phyloP scores from a whole-genome alignment of 768 basidiomycete species.

The Russula sp. region DNA sequence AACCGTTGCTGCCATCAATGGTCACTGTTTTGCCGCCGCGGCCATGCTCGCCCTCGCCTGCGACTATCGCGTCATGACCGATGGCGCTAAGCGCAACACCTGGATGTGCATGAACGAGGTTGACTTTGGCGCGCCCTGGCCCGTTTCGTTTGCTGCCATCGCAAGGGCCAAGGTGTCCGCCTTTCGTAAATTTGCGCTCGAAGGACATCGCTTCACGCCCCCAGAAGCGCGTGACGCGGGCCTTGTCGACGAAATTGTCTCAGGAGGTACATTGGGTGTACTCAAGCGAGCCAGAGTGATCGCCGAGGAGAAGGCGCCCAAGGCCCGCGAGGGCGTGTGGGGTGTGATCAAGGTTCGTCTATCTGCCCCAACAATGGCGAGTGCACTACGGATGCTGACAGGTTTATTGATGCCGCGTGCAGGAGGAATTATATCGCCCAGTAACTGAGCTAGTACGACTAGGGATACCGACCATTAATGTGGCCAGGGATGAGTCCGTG shows the following conservation, averaged over 20 bases:
- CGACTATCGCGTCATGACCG: conserved; percentile 86
- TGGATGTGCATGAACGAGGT: conserved; percentile 94
- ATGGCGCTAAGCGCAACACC: conserved; percentile 65
- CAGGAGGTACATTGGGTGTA: conserved; percentile 50
- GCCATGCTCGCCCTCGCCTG: conserved; percentile 74
- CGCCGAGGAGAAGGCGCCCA: conserved; percentile 43
- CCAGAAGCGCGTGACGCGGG: conserved; percentile 58
- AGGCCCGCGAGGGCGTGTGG: conserved; percentile 58
- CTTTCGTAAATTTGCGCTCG: conserved; percentile 67
- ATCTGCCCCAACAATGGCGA: neutral
- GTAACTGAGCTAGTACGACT: conserved; percentile 36
- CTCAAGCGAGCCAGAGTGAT: conserved; percentile 57
- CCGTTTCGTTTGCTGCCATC: conserved; percentile 59
- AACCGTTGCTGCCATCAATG: conserved; percentile 72
- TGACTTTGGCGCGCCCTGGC: conserved; percentile 78
- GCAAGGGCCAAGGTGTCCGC: conserved; percentile 58
- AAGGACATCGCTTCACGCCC: conserved; percentile 74
- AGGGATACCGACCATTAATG: conserved; percentile 32
- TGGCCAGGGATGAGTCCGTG: conserved; percentile 41
- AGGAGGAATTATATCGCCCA: conserved; percentile 52
- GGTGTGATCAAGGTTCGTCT: conserved; percentile 58
- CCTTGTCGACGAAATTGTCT: conserved; percentile 63
- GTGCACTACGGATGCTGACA: neutral
- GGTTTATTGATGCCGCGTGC: conserved; percentile 12
- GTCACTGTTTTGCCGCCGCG: conserved; percentile 81